Evolutionary conservation across 1,139 yeast species (phyloP), one percentile per base, ranked within the genome.

Genomic region (Candida albicans): DNA sequence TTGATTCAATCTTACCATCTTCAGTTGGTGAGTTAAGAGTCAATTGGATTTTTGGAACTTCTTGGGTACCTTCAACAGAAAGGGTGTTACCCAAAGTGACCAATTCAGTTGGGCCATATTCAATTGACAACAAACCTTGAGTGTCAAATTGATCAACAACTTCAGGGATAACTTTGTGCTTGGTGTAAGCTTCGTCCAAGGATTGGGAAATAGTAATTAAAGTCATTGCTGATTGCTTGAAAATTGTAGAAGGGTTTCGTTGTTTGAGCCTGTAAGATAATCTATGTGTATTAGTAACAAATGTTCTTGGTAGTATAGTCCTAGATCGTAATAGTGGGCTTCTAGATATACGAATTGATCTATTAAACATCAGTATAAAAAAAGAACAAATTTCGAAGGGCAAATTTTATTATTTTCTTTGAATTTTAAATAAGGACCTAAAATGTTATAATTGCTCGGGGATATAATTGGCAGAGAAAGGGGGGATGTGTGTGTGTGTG

Each of bases 31-130:
- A 68, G 51, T 80, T 79, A 49, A 83, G 69, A 5, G 91, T 81
- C 62, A 87, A 81, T 57, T 85, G 86, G 46, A 89, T 72, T 30
- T 65, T 59, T 30, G 96, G 96, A 37, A 57, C 58, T 15, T 64
- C 53, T 64, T 87, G 95, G 25, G 96, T 82, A 39, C 81, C 84
- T 2, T 70, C 73, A 5, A 81, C 83, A 41, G 73, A 65, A 47
- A 90, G 70, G 4, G 84, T 77, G 66, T 90, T 89, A 18, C 97
- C 97, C 68, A 88, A 68, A 0, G 93, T 78, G 18, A 88, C 96
- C 47, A 82, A 85, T 42, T 73, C 72, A 45, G 77, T 76, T 6
- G 71, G 66, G 35, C 76, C 78, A 55, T 72, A 74, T 52, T 70
- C 78, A 54, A 73, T 72, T 26, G 76, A 68, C 46, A 74, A 64